Evolutionary conservation across 2,329 filamentous ascomycete species (phyloP), one percentile per base, ranked within the genome.

Genomic region (Chaetothyriales sp.): DNA sequence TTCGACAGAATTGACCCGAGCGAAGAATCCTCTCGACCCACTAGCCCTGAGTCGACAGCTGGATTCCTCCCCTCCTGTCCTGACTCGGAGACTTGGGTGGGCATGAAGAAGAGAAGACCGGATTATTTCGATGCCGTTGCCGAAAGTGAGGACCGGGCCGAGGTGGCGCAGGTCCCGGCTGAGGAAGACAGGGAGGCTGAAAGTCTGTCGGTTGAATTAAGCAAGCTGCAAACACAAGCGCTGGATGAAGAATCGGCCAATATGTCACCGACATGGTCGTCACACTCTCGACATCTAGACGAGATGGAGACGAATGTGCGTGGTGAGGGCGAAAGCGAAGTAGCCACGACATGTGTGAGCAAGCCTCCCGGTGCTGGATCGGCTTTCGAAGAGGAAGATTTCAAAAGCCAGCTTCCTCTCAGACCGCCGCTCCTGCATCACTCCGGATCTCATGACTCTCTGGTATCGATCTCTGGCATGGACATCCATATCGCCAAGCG

Each of bases 401-500:
- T 45, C 10, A 20, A 9, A 47, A 32, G 45, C 18, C 48, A 49
- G 18, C 12, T 50, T 44, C n/a, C 47, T 18, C 10, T 15, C 32
- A 49, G 42, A 6, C 52, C 44, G 42, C 49, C 52, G 7, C 26
- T 25, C 15, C 49, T 89, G 3, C 83, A 79, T 43, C 81, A 83
- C 28, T 75, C 80, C 2, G 64, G 80, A 1, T 95, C 89, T 1
- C 87, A 94, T 59, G 89, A 95, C 64, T 94, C 86, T 18, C 81
- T 95, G 54, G 77, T 95, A 58, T 95, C 89, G 0, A 76, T 95
- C 1, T 79, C 82, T 0, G 88, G 87, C 1, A 82, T 95, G 64
- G 90, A 95, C 63, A 93, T 95, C 47, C 88, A 94, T 64, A 88
- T 93, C 3, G 81, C 83, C 60, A 75, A 76, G 1, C 78, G 84